A percentile compares a stretch with the other conserved stretches of the same genome.
phyloP scores from a whole-genome alignment of 331 rosid species.

The Pyracantha coccinea region DNA sequence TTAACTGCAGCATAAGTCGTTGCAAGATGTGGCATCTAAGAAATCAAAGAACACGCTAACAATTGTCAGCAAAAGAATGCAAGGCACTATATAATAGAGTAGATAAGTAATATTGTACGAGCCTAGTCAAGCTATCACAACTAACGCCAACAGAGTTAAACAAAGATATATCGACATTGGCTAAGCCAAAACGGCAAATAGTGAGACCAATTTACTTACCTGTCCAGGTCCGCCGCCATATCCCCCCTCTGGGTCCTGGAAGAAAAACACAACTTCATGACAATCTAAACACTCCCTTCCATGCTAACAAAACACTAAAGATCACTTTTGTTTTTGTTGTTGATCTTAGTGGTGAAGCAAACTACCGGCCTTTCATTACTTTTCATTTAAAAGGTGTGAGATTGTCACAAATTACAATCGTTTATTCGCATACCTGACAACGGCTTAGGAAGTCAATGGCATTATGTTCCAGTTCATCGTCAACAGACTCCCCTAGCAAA shows the following conservation, averaged over 20 bases:
- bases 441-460: constrained; percentile 63
- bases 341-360: neutral
- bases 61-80: neutral
- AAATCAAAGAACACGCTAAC: constrained; percentile 19
- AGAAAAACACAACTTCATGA: constrained; percentile 6
- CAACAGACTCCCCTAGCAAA: constrained; percentile 57
- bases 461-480: constrained; percentile 41
- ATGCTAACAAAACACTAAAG: neutral
- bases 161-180: constrained; percentile 5
- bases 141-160: neutral
- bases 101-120: neutral
- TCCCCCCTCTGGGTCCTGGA: constrained; percentile 83
- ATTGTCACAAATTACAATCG: neutral
- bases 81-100: neutral
- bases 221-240: constrained; percentile 97
- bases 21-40: constrained; percentile 93
- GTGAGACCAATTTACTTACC: constrained; percentile 41
- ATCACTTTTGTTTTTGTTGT: neutral
- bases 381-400: neutral
- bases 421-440: constrained; percentile 51
- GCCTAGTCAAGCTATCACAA: neutral
- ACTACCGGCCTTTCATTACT: neutral
- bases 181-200: neutral
- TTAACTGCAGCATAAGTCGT: constrained; percentile 94
- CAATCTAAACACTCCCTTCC: neutral